Evolutionary conservation across 1,284 basidiomycete species (phyloP).

Genomic region (Rhodotorula mucilaginosa): DNA sequence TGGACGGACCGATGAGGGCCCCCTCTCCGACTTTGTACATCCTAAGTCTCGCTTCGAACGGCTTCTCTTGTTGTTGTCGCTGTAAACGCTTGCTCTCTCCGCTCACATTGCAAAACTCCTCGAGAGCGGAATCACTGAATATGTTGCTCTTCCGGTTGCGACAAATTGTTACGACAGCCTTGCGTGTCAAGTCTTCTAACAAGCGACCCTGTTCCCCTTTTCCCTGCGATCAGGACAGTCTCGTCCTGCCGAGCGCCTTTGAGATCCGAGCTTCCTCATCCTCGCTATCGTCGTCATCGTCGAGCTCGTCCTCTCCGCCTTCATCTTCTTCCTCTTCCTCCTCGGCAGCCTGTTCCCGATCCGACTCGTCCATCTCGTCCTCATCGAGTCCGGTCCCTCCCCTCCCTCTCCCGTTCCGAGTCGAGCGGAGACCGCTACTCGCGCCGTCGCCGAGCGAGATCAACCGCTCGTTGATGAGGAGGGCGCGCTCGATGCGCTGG

Average conservation of each 20-base stretch:
- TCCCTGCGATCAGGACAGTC: background rate
- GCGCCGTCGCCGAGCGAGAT: slow-evolving; percentile 19
- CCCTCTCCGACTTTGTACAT: too few relatives aligned
- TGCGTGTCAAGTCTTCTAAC: too few relatives aligned
- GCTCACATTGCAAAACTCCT: too few relatives aligned
- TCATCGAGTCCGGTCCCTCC: slow-evolving; percentile 4
- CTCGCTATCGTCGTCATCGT: background rate
- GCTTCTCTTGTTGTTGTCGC: too few relatives aligned
- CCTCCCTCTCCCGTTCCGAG: slow-evolving; percentile 1
- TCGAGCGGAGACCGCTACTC: background rate
- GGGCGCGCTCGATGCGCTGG: slow-evolving; percentile 38
- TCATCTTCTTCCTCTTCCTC: slow-evolving; percentile 15
- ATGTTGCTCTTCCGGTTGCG: too few relatives aligned
- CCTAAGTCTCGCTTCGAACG: too few relatives aligned
- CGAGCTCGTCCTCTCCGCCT: slow-evolving; percentile 14
- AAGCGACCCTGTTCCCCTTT: too few relatives aligned
- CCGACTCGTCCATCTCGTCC: slow-evolving; percentile 15
- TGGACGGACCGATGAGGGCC: too few relatives aligned
- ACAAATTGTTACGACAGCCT: too few relatives aligned
- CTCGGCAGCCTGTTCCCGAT: slow-evolving; percentile 8
- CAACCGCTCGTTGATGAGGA: slow-evolving; percentile 38
- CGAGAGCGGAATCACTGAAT: too few relatives aligned
- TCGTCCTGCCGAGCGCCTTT: slow-evolving; percentile 6
- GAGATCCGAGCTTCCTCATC: slow-evolving; percentile 13
- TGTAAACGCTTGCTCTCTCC: too few relatives aligned